phyloP scores from a whole-genome alignment of 441 rosid genomes.

The Sinapis alba region DNA sequence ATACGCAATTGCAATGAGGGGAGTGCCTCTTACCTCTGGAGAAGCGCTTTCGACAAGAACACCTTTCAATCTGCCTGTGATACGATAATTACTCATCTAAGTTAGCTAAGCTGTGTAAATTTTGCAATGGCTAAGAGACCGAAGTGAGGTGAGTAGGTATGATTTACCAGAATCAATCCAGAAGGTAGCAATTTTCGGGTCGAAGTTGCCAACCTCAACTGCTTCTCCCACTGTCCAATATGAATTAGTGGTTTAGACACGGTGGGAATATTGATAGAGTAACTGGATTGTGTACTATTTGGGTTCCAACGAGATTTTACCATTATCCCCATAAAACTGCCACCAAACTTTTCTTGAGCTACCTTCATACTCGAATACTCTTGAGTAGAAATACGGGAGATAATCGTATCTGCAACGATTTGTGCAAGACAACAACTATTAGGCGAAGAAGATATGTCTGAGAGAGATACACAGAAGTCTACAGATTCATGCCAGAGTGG shows the following conservation, averaged over 20 bases:
- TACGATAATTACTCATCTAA: slow-evolving; percentile 15
- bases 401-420: slow-evolving; percentile 73
- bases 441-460: slow-evolving; percentile 24
- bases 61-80: slow-evolving; percentile 85
- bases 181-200: slow-evolving; percentile 92
- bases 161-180: slow-evolving; percentile 85
- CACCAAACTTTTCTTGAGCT: slow-evolving; percentile 94
- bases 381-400: slow-evolving; percentile 89
- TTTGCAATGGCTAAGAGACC: no score
- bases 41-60: slow-evolving; percentile 92
- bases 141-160: no score
- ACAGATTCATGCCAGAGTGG: slow-evolving; percentile 1
- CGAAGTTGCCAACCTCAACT: slow-evolving; percentile 77
- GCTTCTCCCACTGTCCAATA: slow-evolving; percentile 78
- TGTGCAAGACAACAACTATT: slow-evolving; percentile 9
- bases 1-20: no score
- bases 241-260: slow-evolving; percentile 19
- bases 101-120: slow-evolving; percentile 19
- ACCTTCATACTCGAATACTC: slow-evolving; percentile 91
- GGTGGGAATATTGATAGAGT: neutral
- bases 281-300: neutral
- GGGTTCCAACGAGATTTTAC: slow-evolving; percentile 46
- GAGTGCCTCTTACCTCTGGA: slow-evolving; percentile 63
- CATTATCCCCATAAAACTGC: slow-evolving; percentile 95
- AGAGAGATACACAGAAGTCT: neutral